phyloP scores from a whole-genome alignment of 257 asterid genomes.

The Nicotiana otophora region DNA sequence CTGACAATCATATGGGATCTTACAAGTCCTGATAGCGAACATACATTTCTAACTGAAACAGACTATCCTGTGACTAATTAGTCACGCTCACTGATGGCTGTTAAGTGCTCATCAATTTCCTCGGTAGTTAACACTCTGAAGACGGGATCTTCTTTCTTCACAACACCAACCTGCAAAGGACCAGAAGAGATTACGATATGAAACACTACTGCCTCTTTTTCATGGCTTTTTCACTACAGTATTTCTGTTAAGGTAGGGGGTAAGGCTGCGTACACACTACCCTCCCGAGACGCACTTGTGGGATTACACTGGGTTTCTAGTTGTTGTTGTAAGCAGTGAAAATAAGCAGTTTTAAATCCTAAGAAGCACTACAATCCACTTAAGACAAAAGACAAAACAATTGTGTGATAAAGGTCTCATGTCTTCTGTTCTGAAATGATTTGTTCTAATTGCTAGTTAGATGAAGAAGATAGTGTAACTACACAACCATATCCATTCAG shows the following conservation, averaged over 20 bases:
- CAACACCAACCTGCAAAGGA: conserved; percentile 77
- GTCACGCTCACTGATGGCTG: conserved; percentile 97
- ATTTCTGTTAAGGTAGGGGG: too few relatives aligned
- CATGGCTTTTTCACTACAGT: too few relatives aligned
- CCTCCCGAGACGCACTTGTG: too few relatives aligned
- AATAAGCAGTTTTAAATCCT: background rate
- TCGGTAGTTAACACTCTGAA: conserved; percentile 81
- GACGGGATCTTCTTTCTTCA: conserved; percentile 61
- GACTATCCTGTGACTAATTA: conserved; percentile 17
- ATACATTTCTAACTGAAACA: conserved; percentile 3
- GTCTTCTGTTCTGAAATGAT: background rate
- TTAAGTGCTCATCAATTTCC: conserved; percentile 90
- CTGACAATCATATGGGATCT: background rate
- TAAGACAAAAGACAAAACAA: background rate
- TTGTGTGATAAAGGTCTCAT: background rate
- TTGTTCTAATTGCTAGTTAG: background rate
- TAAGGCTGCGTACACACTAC: too few relatives aligned
- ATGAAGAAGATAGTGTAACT: background rate
- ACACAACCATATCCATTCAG: background rate
- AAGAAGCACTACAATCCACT: background rate
- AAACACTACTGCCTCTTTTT: too few relatives aligned
- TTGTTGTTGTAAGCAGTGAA: background rate
- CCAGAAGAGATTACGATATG: background rate
- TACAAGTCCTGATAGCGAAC: background rate
- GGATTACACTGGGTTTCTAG: too few relatives aligned